Conservation (phyloP, 805 yeast genomes). For the Debaryomyces prosopidis region DNA sequence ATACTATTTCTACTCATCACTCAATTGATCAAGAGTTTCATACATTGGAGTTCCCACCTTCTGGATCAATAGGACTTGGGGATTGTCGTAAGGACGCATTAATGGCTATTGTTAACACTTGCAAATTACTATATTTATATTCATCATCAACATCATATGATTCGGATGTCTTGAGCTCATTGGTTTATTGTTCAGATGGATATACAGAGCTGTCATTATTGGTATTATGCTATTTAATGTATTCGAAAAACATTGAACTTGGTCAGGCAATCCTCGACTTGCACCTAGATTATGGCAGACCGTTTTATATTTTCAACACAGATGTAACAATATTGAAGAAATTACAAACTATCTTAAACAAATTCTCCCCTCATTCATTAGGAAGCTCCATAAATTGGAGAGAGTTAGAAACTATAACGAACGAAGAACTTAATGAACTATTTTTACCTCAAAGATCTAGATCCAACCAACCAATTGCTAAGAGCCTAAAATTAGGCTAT, state of each 20-base stretch:
- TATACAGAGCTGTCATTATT: constrained; percentile 88
- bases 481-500: constrained; percentile 24
- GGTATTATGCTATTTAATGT: constrained; percentile 69
- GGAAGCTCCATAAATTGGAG: constrained; percentile 25
- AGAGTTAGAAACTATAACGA: constrained; percentile 27
- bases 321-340: constrained; percentile 69
- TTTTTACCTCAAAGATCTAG: constrained; percentile 18
- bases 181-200: constrained; percentile 85
- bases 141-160: constrained; percentile 34
- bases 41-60: constrained; percentile 70
- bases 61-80: constrained; percentile 81
- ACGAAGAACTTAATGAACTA: constrained; percentile 34
- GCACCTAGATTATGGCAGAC: constrained; percentile 67
- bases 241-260: constrained; percentile 57
- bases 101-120: constrained; percentile 62
- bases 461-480: constrained; percentile 9
- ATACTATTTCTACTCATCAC: constrained; percentile 24
- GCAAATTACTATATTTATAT: constrained; percentile 59
- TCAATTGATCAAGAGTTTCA: constrained; percentile 19
- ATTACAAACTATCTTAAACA: constrained; percentile 60
- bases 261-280: constrained; percentile 67
- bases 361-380: constrained; percentile 52
- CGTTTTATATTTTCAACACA: constrained; percentile 78
- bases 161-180: constrained; percentile 38
- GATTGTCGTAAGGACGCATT: constrained; percentile 64